phyloP scores from a whole-genome alignment of 257 asterid species.

The Henckelia pumila region DNA sequence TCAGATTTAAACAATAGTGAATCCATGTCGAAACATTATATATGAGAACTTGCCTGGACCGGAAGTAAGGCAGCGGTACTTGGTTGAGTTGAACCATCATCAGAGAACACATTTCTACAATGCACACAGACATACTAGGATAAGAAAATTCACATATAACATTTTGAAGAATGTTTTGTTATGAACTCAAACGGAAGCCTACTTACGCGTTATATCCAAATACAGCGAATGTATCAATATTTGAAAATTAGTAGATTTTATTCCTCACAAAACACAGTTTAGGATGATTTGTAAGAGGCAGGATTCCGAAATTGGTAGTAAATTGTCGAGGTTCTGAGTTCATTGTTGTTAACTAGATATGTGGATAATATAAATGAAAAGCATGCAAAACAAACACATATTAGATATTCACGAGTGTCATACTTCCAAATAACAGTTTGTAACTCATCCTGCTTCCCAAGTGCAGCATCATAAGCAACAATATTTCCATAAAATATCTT shows the following conservation, averaged over 20 bases:
- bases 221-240: neutral
- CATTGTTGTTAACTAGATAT: slow-evolving; percentile 11
- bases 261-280: neutral
- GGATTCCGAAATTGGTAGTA: neutral
- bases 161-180: neutral
- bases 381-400: too few species aligned
- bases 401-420: slow-evolving; percentile 21
- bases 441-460: slow-evolving; percentile 82
- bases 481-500: slow-evolving; percentile 81
- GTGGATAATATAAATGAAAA: slow-evolving; percentile 21
- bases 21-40: neutral
- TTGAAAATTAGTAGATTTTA: too few species aligned
- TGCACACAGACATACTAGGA: neutral
- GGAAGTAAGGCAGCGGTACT: slow-evolving; percentile 61
- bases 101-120: neutral
- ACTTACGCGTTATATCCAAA: neutral
- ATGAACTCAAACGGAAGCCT: slow-evolving; percentile 20
- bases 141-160: neutral
- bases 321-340: too few species aligned
- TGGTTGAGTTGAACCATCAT: slow-evolving; percentile 59
- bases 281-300: neutral
- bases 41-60: neutral
- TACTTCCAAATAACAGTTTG: slow-evolving; percentile 92
- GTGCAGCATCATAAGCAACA: slow-evolving; percentile 86
- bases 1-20: neutral